Base-by-base conservation (phyloP, 2,329 filamentous ascomycete genomes). In the Endothia cerciana region DNA sequence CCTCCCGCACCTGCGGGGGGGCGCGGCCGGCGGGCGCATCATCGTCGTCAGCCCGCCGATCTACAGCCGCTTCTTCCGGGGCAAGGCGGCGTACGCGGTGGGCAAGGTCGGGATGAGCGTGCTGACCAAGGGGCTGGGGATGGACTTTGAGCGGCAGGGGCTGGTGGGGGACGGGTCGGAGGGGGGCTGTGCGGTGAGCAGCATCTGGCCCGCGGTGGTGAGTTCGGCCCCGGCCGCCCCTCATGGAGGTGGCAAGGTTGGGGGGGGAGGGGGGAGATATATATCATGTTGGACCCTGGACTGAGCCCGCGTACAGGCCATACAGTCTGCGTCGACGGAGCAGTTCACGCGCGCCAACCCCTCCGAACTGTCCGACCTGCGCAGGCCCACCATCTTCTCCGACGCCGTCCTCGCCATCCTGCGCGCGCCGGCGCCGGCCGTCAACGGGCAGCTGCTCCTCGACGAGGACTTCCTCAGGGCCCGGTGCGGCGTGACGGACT, bases 41-140 rank as follows among this genome's bases (percentile, higher is more conserved):
- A 80, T 96, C 56, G 90, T 95, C 63, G 90, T 96, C 63, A 91
- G 88, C 73, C 93, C 93, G 30, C 92, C 92, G 1, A 94, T 96
- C 65, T 96, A 96, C 77, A 91, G 87, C 69, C 84, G 93, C 38
- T 96, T 96, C 77, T 94, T 95, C 76, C 80, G 91, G 28, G 93
- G 92, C 13, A 96, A 96, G 83, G 91, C 92, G 1, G 91, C 90
- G 17, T 96, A 96, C 78, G 91, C 93, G 2, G 83, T 88, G 77
- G 88, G 88, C 1, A 95, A 95, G 74, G 85, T 94, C 3, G 91
- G 83, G 55, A 96, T 96, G 92, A 91, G 87, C 72, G 90, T 94
- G 3, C 75, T 96, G 55, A 92, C 90, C 0, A 92, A 92, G 74
- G 93, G 92, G 0, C 79, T 96, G 17, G 91, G 90, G 0, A 92